Evolutionary conservation across 345 rosid genomes (phyloP).

Genomic region (Populus nigra): DNA sequence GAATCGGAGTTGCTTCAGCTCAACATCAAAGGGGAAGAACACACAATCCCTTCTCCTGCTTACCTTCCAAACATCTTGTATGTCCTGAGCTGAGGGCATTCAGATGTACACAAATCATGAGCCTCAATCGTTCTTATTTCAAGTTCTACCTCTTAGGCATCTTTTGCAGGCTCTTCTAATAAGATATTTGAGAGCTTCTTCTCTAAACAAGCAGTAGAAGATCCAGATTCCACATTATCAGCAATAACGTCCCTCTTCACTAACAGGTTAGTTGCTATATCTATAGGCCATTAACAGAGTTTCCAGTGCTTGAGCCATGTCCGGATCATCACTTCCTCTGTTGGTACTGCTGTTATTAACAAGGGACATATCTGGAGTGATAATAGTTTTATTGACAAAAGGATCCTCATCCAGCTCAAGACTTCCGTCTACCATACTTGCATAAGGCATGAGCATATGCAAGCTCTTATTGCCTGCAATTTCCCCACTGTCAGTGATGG

Average conservation of each 20-base stretch:
- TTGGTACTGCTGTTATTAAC: background rate
- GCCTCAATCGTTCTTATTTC: constrained; percentile 16
- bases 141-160: constrained; percentile 20
- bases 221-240: background rate
- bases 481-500: background rate
- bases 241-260: background rate
- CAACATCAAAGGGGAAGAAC: constrained; percentile 26
- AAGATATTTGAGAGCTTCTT: constrained; percentile 34
- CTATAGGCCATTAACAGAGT: background rate
- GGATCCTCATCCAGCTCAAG: constrained; percentile 5
- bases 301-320: background rate
- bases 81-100: constrained; percentile 63
- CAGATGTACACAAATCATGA: constrained; percentile 30
- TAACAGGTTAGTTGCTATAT: background rate
- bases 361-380: background rate
- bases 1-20: constrained; percentile 4
- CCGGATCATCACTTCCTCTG: background rate
- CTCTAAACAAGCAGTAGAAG: constrained; percentile 27
- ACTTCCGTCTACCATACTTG: background rate
- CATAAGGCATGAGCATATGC: constrained; percentile 3
- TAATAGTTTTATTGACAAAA: constrained; percentile 3
- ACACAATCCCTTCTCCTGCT: constrained; percentile 38
- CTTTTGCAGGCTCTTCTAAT: constrained; percentile 27
- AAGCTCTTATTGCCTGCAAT: constrained; percentile 2
- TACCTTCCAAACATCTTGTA: constrained; percentile 63